Percentiles rank a stretch among this genome's conserved stretches.
Conservation (phyloP, 2,329 filamentous ascomycete genomes). For the Fusarium verrucosum region DNA sequence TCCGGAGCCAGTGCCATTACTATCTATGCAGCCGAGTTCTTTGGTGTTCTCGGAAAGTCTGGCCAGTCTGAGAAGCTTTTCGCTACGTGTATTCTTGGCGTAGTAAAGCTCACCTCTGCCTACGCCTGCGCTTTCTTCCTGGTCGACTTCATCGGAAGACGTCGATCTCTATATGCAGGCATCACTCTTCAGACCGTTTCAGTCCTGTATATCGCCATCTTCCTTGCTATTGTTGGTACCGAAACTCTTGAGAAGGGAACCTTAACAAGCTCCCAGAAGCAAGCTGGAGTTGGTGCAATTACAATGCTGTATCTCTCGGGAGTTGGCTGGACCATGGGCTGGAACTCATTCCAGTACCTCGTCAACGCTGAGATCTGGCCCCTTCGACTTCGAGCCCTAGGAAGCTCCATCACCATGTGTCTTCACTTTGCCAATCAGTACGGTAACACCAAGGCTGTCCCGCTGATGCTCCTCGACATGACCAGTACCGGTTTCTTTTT, state of each 20-base stretch:
- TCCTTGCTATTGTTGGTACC: conserved; percentile 4
- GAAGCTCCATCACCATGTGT: conserved; percentile 19
- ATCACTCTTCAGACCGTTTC: conserved; percentile 14
- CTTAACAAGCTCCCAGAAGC: conserved; percentile 11
- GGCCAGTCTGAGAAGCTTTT: conserved; percentile 22
- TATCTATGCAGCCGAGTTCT: conserved; percentile 18
- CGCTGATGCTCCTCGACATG: conserved; percentile 6
- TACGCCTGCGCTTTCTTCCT: conserved; percentile 24
- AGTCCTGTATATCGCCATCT: conserved; percentile 17
- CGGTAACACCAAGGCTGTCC: conserved; percentile 19
- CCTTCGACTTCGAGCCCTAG: conserved; percentile 12
- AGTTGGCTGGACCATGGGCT: conserved; percentile 15
- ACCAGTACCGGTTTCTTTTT: conserved; percentile 12
- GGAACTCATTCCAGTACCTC: conserved; percentile 13
- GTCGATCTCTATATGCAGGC: conserved; percentile 3
- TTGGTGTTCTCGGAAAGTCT: conserved; percentile 14
- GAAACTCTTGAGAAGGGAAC: conserved; percentile 2
- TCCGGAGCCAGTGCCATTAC: conserved; percentile 17
- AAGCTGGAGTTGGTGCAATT: conserved; percentile 10
- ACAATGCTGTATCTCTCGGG: conserved; percentile 13
- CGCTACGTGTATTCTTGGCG: conserved; percentile 17
- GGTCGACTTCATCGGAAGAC: conserved; percentile 15
- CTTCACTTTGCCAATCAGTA: conserved; percentile 18
- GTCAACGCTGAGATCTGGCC: conserved; percentile 25
- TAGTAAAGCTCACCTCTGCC: conserved; percentile 10